Evolutionary conservation across 2,329 filamentous ascomycete species (phyloP), one percentile per base, ranked within the genome.

Genomic region (Spiromastix sp.): DNA sequence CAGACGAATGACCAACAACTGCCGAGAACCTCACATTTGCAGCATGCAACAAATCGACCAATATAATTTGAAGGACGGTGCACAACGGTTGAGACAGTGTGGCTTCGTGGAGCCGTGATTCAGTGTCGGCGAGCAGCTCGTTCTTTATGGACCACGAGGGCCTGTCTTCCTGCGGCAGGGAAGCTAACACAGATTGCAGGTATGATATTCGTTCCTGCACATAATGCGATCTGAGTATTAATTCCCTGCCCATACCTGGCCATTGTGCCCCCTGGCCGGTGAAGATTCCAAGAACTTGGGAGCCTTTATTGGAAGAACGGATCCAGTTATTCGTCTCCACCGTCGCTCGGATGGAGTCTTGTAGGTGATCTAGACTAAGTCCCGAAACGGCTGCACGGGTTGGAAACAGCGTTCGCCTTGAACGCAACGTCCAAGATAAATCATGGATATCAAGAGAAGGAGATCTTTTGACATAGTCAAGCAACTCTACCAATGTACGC

Each of bases 1-100:
- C 43, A 8, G 36, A 40, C 5, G 42, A 44, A 34, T 46, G 43
- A 11, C 43, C 43, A 5, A 42, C 30, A 8, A 42, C 42, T 19
- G 42, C 36, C 2, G 28, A 19, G 19, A 40, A 40, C 7, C 9
- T 17, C n/a, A 46, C 30, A n/a, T 31, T 30, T 20, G 15, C 13
- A 9, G 10, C n/a, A 5, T 12, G 12, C n/a, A 39, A 31, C 2
- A 40, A 12, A 13, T 40, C 30, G 12, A 44, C 40, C 18, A 41
- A 17, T 13, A 32, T 34, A 13, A 51, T 44, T 32, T 51, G 48
- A 2, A 51, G 34, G 7, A 44, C 48, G 10, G 47, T 45, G 32
- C 46, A 48, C 2, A 48, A 13, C 4, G 45, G 43, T 21, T 50
- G 48, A 11, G 46, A 46, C n/a, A 43, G 39, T 3, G 39, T 38